Percentiles rank a stretch among this genome's conserved stretches.
These are phyloP conservation scores for Iris pallida DNA, from an alignment of 116 monocot species.

Conservation along the genomic window DNA sequence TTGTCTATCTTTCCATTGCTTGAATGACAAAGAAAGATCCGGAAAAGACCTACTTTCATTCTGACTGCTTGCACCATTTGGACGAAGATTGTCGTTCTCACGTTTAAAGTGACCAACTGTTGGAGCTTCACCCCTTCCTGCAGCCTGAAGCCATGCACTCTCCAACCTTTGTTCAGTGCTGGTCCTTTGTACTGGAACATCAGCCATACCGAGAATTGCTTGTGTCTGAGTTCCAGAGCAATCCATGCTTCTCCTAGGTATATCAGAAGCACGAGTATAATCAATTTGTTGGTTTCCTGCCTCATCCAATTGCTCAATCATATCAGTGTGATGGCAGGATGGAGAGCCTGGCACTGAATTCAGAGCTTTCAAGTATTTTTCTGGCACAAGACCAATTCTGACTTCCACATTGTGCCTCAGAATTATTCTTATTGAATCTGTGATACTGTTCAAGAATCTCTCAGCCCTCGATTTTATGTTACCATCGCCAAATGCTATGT, in stretches of 20 bases:
- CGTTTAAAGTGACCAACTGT: constrained; percentile 15
- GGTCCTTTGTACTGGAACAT: constrained; percentile 13
- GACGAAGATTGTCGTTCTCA: constrained; percentile 49
- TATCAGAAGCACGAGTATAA: background rate
- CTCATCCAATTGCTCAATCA: constrained; percentile 6
- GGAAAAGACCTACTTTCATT: constrained; percentile 9
- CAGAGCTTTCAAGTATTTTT: constrained; percentile 9
- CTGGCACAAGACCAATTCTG: constrained; percentile 47
- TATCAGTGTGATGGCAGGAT: constrained; percentile 6
- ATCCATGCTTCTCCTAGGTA: constrained; percentile 28
- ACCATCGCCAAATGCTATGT: constrained; percentile 55
- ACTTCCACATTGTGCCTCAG: constrained; percentile 55
- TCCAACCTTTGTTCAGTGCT: constrained; percentile 45
- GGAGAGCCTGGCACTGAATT: constrained; percentile 8
- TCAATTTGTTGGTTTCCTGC: constrained; percentile 5
- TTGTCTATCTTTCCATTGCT: constrained; percentile 53
- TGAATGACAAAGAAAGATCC: constrained; percentile 21
- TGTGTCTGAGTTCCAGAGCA: constrained; percentile 10
- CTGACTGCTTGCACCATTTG: constrained; percentile 25
- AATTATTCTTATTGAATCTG: constrained; percentile 69
- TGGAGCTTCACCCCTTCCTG: constrained; percentile 32
- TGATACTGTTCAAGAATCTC: constrained; percentile 73
- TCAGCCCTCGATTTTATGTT: constrained; percentile 64
- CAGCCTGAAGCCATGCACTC: constrained; percentile 64
- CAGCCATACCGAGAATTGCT: constrained; percentile 9